Evolutionary conservation across 1,139 yeast species (phyloP).

Genomic region (Yamadazyma membranifaciens): DNA sequence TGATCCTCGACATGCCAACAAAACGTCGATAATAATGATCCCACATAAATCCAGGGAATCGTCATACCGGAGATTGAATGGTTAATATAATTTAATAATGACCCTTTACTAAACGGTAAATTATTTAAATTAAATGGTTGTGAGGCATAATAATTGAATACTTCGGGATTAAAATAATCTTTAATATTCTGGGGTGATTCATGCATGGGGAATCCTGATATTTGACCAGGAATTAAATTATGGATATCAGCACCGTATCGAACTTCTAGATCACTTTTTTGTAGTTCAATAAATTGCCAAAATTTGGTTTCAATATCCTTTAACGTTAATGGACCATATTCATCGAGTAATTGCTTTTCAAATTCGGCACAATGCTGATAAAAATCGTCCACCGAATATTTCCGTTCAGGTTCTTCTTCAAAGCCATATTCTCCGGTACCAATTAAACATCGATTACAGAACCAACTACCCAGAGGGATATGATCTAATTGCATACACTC

Average conservation of each 20-base stretch:
- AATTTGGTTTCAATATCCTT: conserved; percentile 53
- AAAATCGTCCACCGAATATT: conserved; percentile 63
- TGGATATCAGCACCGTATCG: conserved; percentile 81
- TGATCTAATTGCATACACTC: conserved; percentile 50
- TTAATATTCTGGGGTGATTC: conserved; percentile 29
- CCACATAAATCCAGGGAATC: conserved; percentile 77
- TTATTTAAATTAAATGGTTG: conserved; percentile 71
- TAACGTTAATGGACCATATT: conserved; percentile 31
- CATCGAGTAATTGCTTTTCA: conserved; percentile 31
- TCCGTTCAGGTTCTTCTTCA: conserved; percentile 60
- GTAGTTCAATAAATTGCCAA: conserved; percentile 54
- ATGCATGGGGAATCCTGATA: conserved; percentile 64
- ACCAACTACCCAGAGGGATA: conserved; percentile 68
- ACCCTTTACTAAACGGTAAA: conserved; percentile 64
- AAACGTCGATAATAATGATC: conserved; percentile 71
- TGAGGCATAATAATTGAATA: conserved; percentile 35
- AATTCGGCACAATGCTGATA: conserved; percentile 56
- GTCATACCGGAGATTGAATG: conserved; percentile 78
- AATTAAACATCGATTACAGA: conserved; percentile 74
- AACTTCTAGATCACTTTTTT: conserved; percentile 51
- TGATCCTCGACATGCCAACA: conserved; percentile 90
- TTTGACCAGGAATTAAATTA: conserved; percentile 55
- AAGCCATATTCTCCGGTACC: conserved; percentile 92
- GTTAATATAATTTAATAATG: conserved; percentile 58
- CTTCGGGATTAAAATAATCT: conserved; percentile 18